Evolutionary conservation across 768 basidiomycete species (phyloP).

Genomic region (Tubosaeta sp.): DNA sequence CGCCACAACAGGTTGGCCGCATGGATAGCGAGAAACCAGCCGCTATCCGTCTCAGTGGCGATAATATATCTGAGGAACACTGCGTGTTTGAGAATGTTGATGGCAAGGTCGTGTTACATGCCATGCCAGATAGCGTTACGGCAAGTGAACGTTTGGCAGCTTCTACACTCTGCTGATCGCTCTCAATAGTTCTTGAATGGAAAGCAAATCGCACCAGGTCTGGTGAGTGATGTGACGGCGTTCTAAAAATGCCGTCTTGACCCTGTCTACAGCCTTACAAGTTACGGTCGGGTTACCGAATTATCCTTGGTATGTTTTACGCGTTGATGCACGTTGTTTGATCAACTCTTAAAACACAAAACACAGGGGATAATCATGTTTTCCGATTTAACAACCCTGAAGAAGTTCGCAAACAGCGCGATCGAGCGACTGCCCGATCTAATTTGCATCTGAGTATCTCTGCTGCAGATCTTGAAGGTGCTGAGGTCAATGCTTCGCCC

Average conservation of each 20-base stretch:
- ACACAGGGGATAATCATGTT: conserved; percentile 87
- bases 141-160: conserved; percentile 40
- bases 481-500: conserved; percentile 37
- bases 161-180: conserved; percentile 10
- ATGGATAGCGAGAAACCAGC: conserved; percentile 76
- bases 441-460: conserved; percentile 62
- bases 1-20: conserved; percentile 65
- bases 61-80: conserved; percentile 88
- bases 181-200: conserved; percentile 82
- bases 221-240: conserved; percentile 44
- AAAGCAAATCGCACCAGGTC: conserved; percentile 72
- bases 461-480: conserved; percentile 60
- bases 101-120: conserved; percentile 79
- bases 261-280: conserved; percentile 55
- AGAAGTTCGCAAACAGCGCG: conserved; percentile 87
- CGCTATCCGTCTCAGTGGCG: conserved; percentile 89
- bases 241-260: conserved; percentile 7
- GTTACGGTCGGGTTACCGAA: conserved; percentile 90
- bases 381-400: conserved; percentile 97
- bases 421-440: conserved; percentile 72
- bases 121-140: conserved; percentile 77
- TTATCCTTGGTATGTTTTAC: conserved; percentile 75
- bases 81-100: conserved; percentile 87
- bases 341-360: conserved; percentile 6
- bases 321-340: background rate